Base-by-base conservation (phyloP, 2,329 filamentous ascomycete genomes). In the Neonectria ditissima region DNA sequence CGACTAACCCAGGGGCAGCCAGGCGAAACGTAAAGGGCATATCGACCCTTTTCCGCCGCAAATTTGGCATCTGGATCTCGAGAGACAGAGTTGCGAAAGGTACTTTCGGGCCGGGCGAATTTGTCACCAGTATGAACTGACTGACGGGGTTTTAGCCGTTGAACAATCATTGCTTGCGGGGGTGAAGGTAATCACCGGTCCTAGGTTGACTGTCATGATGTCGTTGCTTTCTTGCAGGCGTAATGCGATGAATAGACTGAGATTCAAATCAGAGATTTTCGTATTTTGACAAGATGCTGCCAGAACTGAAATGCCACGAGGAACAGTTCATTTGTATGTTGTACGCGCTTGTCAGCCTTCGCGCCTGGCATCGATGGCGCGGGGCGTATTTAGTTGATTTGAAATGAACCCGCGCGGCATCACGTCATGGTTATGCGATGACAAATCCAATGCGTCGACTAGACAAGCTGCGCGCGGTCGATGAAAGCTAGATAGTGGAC, bases 1-100 rank as follows among this genome's bases (percentile, higher is more conserved):
- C 24, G 24, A 34, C 73, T n/a, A 45, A 88, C 87, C 89, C 89
- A 91, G 5, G 89, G 89, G 68, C 89, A 91, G 7, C 83, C 84
- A 5, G 83, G 82, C 43, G 87, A 86, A 48, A 89, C 74, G 73
- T 91, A 91, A 4, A 91, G 78, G 0, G 83, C 85, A 77, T 91
- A 91, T 18, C 89, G 85, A 53, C 82, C 84, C 62, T 82, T 84
- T 65, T 89, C 87, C 0, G 88, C 83, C 0, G 88, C 84, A 63
- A 88, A 91, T 20, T 79, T 78, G 2, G 87, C 80, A 8, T 74
- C 76, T 0, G 84, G 77, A 10, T 84, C 80, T 4, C 78, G 82
- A 1, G 86, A 89, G 54, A 91, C 79, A 62, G 75, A 82, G 65
- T 84, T 78, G 10, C 88, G 85, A 71, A 90, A 91, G 1, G 77